Conservation (phyloP, 2,329 filamentous ascomycete genomes). For the Cladosporium velox region DNA sequence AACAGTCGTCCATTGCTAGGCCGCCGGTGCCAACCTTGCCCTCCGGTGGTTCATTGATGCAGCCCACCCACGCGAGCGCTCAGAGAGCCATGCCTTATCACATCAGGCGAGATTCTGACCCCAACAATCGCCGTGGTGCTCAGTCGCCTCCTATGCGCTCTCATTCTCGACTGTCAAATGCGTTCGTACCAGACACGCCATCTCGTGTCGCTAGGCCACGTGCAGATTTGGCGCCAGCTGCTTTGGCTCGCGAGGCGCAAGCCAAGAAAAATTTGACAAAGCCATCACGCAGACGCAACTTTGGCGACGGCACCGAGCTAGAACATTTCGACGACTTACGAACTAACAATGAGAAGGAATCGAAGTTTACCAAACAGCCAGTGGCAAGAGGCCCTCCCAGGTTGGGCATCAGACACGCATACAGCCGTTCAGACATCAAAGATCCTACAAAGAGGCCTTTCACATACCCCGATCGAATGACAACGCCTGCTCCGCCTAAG, state of each 20-base stretch:
- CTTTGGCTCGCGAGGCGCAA: slow-evolving; percentile 54
- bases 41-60: slow-evolving; percentile 69
- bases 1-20: slow-evolving; percentile 33
- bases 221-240: slow-evolving; percentile 50
- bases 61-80: slow-evolving; percentile 75
- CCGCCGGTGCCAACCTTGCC: slow-evolving; percentile 76
- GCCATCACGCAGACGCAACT: slow-evolving; percentile 69
- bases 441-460: slow-evolving; percentile 33
- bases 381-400: slow-evolving; percentile 68
- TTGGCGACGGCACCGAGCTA: slow-evolving; percentile 89
- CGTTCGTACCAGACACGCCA: slow-evolving; percentile 52
- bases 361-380: slow-evolving; percentile 79
- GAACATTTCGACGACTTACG: slow-evolving; percentile 94
- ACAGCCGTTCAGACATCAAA: slow-evolving; percentile 35
- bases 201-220: slow-evolving; percentile 43
- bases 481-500: slow-evolving; percentile 46
- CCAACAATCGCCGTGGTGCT: slow-evolving; percentile 44
- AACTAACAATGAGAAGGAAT: slow-evolving; percentile 80
- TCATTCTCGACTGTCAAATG: slow-evolving; percentile 51
- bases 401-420: slow-evolving; percentile 31
- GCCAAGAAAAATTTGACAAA: slow-evolving; percentile 72
- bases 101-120: slow-evolving; percentile 81
- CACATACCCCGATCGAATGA: slow-evolving; percentile 47
- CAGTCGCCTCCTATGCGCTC: slow-evolving; percentile 49
- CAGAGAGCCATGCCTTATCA: slow-evolving; percentile 65